These are phyloP conservation scores for Paraleonurus japonicus DNA, from an alignment of 257 asterid species.

Conservation along the genomic window DNA sequence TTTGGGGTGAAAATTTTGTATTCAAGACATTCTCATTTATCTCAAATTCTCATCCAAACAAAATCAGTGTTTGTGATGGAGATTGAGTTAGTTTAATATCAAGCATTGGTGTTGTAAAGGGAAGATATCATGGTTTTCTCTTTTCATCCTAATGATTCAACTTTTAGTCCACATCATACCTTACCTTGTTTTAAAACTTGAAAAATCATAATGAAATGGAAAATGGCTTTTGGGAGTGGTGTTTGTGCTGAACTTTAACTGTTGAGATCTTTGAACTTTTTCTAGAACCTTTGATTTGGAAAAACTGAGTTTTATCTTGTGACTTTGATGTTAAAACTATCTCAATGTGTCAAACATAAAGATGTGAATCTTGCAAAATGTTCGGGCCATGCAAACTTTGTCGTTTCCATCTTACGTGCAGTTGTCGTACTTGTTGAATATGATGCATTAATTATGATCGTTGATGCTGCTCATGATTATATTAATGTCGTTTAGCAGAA, in stretches of 20 bases:
- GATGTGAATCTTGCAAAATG: neutral
- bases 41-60: neutral
- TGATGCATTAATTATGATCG: neutral
- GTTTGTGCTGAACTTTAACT: too few relatives aligned
- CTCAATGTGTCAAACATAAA: neutral
- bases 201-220: neutral
- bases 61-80: too few relatives aligned
- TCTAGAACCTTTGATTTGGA: constrained; percentile 6
- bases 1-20: neutral
- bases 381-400: neutral
- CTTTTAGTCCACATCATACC: neutral
- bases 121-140: neutral
- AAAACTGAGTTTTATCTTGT: neutral
- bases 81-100: neutral
- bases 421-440: neutral
- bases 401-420: neutral
- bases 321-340: neutral
- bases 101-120: neutral
- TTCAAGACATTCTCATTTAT: neutral
- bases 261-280: neutral
- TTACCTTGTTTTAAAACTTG: neutral
- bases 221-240: neutral
- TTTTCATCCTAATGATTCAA: neutral
- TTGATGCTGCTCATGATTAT: neutral
- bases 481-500: neutral